Evolutionary conservation across 164 flowering plant species (phyloP).

Genomic region (Paratinospora sagittata): DNA sequence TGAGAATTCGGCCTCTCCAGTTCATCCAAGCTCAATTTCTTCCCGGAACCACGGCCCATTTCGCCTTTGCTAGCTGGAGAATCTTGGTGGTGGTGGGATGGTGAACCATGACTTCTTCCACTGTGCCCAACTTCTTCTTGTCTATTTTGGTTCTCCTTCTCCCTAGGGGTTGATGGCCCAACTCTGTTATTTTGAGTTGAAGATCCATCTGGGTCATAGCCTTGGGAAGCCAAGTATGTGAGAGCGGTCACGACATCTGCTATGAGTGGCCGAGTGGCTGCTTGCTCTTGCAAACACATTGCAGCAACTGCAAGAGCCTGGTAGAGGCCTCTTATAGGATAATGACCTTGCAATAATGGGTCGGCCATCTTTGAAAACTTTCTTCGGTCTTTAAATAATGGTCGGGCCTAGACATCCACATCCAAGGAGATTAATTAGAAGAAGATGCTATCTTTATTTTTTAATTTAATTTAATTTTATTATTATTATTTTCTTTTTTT

Average conservation of each 20-base stretch:
- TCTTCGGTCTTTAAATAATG: conserved; percentile 76
- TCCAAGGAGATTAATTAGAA: neutral
- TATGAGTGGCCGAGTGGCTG: conserved; percentile 79
- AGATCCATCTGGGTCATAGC: conserved; percentile 71
- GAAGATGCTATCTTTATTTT: neutral
- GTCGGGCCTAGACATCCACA: conserved; percentile 72
- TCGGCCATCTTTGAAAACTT: conserved; percentile 84
- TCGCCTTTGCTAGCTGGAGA: conserved; percentile 52
- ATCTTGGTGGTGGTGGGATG: conserved; percentile 49
- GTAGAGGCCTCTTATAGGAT: no score
- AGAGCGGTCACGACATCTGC: conserved; percentile 90
- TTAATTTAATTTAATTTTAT: no score
- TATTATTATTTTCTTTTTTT: no score
- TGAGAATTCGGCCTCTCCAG: conserved; percentile 42
- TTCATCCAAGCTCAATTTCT: conserved; percentile 53
- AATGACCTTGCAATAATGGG: no score
- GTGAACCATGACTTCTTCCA: conserved; percentile 41
- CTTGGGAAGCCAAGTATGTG: conserved; percentile 73
- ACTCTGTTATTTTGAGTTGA: conserved; percentile 47
- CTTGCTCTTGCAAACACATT: no score
- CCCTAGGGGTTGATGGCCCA: conserved; percentile 51
- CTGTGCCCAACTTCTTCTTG: conserved; percentile 37
- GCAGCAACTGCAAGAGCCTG: no score
- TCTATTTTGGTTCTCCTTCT: conserved; percentile 37
- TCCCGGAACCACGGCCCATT: conserved; percentile 53